phyloP scores from a whole-genome alignment of 2,329 filamentous ascomycete genomes.

The Fusarium avenaceum region DNA sequence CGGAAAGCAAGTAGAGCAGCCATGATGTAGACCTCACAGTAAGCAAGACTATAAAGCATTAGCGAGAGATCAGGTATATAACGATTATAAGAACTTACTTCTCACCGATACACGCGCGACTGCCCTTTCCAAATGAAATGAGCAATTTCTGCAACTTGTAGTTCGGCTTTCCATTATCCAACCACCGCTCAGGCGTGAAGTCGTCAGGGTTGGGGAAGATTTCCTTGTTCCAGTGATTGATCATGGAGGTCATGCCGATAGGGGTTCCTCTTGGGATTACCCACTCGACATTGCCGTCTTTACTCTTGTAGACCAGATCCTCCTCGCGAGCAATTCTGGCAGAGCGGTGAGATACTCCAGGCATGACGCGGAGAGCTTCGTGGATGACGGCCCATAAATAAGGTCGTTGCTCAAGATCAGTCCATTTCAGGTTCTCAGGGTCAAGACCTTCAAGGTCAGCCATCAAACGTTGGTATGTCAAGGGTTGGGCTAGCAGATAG shows the following conservation, averaged over 20 bases:
- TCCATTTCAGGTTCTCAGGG: conserved; percentile 49
- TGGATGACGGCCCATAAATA: conserved; percentile 56
- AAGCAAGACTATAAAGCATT: conserved; percentile 28
- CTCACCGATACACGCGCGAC: conserved; percentile 43
- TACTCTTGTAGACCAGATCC: conserved; percentile 47
- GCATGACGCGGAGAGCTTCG: conserved; percentile 55
- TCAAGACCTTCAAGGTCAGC: conserved; percentile 50
- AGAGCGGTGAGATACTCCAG: conserved; percentile 49
- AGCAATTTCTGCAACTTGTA: conserved; percentile 44
- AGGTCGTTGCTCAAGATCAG: conserved; percentile 53
- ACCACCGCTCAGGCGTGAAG: conserved; percentile 53
- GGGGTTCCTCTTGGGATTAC: conserved; percentile 51
- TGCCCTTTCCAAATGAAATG: conserved; percentile 41
- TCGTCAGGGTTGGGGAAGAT: conserved; percentile 52
- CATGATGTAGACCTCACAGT: conserved; percentile 42
- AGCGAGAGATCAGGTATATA: accelerated
- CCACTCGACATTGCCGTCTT: conserved; percentile 37
- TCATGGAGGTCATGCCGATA: conserved; percentile 53
- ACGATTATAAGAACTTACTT: conserved; percentile 14
- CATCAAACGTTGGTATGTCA: conserved; percentile 48
- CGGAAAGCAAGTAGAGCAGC: conserved; percentile 24
- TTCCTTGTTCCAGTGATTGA: conserved; percentile 50
- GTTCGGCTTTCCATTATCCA: conserved; percentile 45
- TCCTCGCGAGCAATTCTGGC: conserved; percentile 46
- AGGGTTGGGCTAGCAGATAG: conserved; percentile 53